phyloP scores from a whole-genome alignment of 805 yeast species.

The Deakozyma indianensis region DNA sequence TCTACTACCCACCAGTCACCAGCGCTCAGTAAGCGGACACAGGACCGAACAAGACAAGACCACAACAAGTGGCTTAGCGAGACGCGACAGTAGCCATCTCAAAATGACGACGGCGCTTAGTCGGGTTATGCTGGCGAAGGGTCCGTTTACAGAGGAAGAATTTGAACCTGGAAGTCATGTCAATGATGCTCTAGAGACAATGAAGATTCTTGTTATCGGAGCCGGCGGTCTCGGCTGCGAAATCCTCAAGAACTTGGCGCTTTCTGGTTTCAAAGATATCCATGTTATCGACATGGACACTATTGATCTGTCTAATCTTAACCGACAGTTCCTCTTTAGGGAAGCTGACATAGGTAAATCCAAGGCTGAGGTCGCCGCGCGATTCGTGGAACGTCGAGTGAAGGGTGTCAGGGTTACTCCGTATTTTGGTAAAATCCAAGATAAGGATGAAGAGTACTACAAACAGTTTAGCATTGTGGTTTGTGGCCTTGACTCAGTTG shows the following conservation, averaged over 20 bases:
- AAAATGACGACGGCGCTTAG: neutral
- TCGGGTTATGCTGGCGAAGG: neutral
- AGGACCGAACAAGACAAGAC: too few species aligned
- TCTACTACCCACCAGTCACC: too few species aligned
- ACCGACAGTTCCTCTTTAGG: conserved; percentile 62
- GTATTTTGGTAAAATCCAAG: conserved; percentile 51
- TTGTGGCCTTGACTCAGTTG: conserved; percentile 82
- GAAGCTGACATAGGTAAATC: conserved; percentile 45
- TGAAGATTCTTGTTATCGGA: conserved; percentile 32
- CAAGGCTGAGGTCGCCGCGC: conserved; percentile 54
- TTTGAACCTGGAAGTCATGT: conserved; percentile 10
- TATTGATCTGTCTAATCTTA: conserved; percentile 60
- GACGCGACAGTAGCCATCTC: too few species aligned
- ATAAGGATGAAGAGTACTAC: conserved; percentile 48
- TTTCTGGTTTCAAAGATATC: conserved; percentile 51
- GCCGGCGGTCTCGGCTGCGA: conserved; percentile 84
- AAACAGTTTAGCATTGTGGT: conserved; percentile 54
- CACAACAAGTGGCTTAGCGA: too few species aligned
- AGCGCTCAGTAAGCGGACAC: too few species aligned
- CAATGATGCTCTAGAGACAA: conserved; percentile 20
- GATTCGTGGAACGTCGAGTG: conserved; percentile 33
- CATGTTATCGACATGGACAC: conserved; percentile 75
- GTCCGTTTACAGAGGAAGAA: conserved; percentile 1
- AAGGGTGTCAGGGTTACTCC: conserved; percentile 35
- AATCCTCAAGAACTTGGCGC: conserved; percentile 54